Conservation (phyloP, 208 protist species). For the Wallacemonas collosoma region DNA sequence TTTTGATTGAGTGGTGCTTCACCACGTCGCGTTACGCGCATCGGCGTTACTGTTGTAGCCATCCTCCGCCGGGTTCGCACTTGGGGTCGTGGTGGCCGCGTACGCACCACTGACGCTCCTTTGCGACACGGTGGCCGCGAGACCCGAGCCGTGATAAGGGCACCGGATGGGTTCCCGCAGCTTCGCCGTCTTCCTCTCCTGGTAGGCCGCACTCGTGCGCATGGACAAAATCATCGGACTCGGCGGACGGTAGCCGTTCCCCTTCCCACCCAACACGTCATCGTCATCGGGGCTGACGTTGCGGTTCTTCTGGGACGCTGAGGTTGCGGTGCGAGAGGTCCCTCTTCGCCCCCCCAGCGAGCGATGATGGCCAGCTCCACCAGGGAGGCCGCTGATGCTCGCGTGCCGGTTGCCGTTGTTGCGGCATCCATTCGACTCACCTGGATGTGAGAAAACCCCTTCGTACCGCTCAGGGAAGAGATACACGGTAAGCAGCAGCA, state of each 20-base stretch:
- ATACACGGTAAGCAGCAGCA: conserved; percentile 56
- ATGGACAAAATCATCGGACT: conserved; percentile 88
- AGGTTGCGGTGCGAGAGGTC: neutral
- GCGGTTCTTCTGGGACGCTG: neutral
- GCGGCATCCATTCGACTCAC: neutral
- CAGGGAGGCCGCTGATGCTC: conserved; percentile 2
- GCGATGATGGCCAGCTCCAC: conserved; percentile 5
- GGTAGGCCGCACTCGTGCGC: conserved; percentile 66
- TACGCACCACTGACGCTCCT: neutral
- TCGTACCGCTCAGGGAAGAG: conserved; percentile 55
- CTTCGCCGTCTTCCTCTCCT: conserved; percentile 15
- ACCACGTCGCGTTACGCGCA: conserved; percentile 9
- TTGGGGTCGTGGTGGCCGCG: conserved; percentile 3
- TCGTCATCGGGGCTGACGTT: conserved; percentile 26
- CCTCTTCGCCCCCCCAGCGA: neutral
- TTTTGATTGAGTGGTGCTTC: neutral
- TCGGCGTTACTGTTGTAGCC: conserved; percentile 4
- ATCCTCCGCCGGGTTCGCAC: neutral
- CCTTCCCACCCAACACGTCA: conserved; percentile 39
- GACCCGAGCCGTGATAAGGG: conserved; percentile 14
- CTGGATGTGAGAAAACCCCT: conserved; percentile 10
- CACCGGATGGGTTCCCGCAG: conserved; percentile 7
- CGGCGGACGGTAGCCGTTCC: conserved; percentile 70
- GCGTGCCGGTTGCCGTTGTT: neutral
- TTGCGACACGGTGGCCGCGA: conserved; percentile 2